Evolutionary conservation across 345 rosid genomes (phyloP), one percentile per base, ranked within the genome.

Genomic region (Syzygium grande): DNA sequence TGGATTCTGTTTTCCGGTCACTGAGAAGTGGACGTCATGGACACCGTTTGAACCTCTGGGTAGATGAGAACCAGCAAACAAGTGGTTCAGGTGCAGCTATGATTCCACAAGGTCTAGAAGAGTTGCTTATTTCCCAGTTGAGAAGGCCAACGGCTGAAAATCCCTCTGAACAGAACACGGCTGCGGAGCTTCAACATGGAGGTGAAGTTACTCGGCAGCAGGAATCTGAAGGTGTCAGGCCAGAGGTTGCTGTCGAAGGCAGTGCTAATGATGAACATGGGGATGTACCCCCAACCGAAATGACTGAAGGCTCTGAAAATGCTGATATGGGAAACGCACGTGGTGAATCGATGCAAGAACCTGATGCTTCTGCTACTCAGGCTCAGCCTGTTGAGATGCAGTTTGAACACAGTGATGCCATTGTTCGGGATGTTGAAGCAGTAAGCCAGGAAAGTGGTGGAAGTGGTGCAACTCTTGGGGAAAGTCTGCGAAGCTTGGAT

Each of bases 381-480:
- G 87, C 94, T n/a, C 98, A 92, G 84, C 92, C 98, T 90, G 94
- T 92, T 51, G 99, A 95, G 88, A 95, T 96, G 98, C 99, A 97
- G 89, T 94, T 92, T 93, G 99, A 97, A 88, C 98, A 94, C 86
- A 97, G 93, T 92, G 99, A 96, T 92, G 91, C 92, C 38, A 89
- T 92, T 88, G 96, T 92, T 86, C 93, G 98, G 51, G 99, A 95
- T 92, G 95, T 96, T 89, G 99, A 97, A 92, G 99, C 99, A 17
- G 97, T 96, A 86, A 97, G 99, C 91, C 99, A 96, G 91, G 99
- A 95, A 95, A 97, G 99, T 85, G 89, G 99, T 83, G 99, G 96
- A 85, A 96, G 98, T 92, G 99, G 98, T 80, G 99, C 98, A 88
- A 96, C 99, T 58, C 92, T 97, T 84, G 99, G 99, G 79, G 99